Base-by-base conservation (phyloP, 169 alveolate species). In the Plasmodium sp. region DNA sequence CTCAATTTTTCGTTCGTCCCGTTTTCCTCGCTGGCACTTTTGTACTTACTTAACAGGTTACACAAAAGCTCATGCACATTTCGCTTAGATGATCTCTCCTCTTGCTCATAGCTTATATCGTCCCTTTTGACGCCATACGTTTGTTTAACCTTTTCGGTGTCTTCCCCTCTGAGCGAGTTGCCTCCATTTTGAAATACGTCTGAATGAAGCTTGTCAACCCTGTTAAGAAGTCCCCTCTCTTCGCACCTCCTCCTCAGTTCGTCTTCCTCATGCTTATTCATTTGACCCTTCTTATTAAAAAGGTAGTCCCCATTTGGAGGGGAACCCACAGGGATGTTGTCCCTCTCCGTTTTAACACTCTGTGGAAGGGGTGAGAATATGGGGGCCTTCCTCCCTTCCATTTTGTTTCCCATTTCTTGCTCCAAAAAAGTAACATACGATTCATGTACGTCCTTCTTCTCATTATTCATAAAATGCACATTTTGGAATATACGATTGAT, bases 41-140 rank as follows among this genome's bases (percentile, higher is more conserved):
- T 41, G 82, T 90, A 90, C 56, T 71, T 90, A 79, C 54, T 90
- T 31, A 90, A 80, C 54, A 90, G 45, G 39, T 90, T 85, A 58
- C 34, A 34, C 14, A 86, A 77, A 5, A 27, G 67, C 9, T 86
- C 62, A 39, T 33, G 58, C 6, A 80, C 62, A 51, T 43, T 79
- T 18, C 18, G 5, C 80, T 90, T 43, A 58, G 51, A 62, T 90
- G 48, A 62, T 41, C 36, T 79, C 48, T 39, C 16, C 27, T 90
- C 41, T 36, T n/a, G 56, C 9, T 80, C 73, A 7, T 27, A 43
- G 41, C 31, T 27, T 80, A 58, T 27, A 36, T 80, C 73, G 33
- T 90, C 39, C 62, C 62, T 80, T 41, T 67, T 79, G n/a, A 90
- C 36, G 54, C 36, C 45, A 67, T 27, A 80, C 33, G 27, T 58